Conservation (phyloP, 306 rosid species). For the Carpinus fangiana region DNA sequence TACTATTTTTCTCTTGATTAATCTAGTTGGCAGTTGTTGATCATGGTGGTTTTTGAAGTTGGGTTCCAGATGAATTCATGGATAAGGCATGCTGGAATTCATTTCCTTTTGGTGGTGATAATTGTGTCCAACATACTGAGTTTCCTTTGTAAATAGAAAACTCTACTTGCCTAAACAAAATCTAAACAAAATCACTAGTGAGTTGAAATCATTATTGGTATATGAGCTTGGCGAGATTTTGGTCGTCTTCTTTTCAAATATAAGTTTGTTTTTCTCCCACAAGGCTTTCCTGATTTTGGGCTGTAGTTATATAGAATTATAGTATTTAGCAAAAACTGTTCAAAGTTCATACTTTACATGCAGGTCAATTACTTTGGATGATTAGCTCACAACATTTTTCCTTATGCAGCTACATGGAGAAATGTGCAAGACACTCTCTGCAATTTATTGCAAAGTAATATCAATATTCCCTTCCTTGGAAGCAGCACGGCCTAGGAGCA, state of each 20-base stretch:
- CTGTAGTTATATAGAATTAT: background rate
- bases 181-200: background rate
- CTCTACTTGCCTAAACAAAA: background rate
- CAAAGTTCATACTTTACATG: background rate
- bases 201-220: background rate
- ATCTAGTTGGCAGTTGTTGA: background rate
- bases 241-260: background rate
- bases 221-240: background rate
- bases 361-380: background rate
- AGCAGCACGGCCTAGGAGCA: constrained; percentile 97
- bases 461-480: constrained; percentile 87
- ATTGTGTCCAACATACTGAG: background rate
- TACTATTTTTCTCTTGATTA: background rate
- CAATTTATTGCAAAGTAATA: constrained; percentile 72
- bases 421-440: constrained; percentile 86
- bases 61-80: background rate
- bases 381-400: constrained; percentile 20
- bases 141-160: background rate
- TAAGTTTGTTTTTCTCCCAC: background rate
- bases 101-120: background rate
- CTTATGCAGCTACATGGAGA: constrained; percentile 80
- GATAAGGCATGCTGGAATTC: background rate
- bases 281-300: background rate
- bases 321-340: background rate
- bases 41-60: background rate